Base-by-base conservation (phyloP, 2,329 filamentous ascomycete species). In the Calonectria pteridis region DNA sequence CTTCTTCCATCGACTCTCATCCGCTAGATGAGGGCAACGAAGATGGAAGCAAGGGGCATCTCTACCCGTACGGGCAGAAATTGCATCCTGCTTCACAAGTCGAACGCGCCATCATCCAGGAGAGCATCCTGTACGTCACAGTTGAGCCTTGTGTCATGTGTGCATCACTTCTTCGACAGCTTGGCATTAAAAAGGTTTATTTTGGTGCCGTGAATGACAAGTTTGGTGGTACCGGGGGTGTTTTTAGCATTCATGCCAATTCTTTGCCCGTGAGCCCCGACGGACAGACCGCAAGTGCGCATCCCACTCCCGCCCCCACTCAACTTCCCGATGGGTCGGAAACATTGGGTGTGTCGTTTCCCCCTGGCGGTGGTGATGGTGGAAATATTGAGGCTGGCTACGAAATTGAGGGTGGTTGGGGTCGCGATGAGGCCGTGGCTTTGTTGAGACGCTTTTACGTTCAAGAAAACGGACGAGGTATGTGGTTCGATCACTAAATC, bases 131-230 rank as follows among this genome's bases (percentile, higher is more conserved):
- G 66, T 99, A 99, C 84, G 97, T 99, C 63, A 99, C 97, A 0
- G 96, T 99, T 68, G 97, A 99, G 85, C 97, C 97, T 6, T 99
- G 97, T 84, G 95, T 99, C 86, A 99, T 99, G 97, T 99, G 97
- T 83, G 97, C 97, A 16, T 97, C 95, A 9, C 92, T 97, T 67
- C 89, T 99, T 65, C 92, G 95, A 66, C 97, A 99, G 84, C 93
- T 97, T 77, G 91, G 92, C 18, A 95, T 99, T 84, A 91, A 94
- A 75, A 94, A 93, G 77, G 97, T 99, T 37, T 98, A 96, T 84
- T 99, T 97, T 84, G 97, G 97, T 6, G 98, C 96, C 73, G 92
- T 94, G 79, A 99, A 99, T 84, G 97, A 99, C 86, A 94, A 97
- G 72, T 99, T 99, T 86, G 97, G 97, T 10, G 97, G 97, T 37